Conservation (phyloP, 2,329 filamentous ascomycete genomes). For the Hortaea werneckii region DNA sequence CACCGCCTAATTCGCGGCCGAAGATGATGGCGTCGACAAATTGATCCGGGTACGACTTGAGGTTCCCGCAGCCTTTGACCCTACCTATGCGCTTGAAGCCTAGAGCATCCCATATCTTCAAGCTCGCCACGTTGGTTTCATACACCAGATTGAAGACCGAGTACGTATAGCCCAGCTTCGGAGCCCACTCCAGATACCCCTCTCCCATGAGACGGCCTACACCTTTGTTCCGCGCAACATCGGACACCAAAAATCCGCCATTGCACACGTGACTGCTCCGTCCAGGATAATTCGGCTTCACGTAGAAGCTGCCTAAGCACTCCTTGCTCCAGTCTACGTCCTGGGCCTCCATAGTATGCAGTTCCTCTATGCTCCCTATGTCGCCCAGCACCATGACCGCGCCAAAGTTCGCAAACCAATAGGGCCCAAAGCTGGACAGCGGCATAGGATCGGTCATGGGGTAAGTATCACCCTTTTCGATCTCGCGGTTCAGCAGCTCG, state of each 20-base stretch:
- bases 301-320: conserved; percentile 84
- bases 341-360: conserved; percentile 34
- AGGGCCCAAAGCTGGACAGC: conserved; percentile 63
- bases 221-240: conserved; percentile 37
- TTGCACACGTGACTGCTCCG: conserved; percentile 82
- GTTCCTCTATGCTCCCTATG: conserved; percentile 50
- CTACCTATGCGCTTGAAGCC: conserved; percentile 88
- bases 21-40: conserved; percentile 43
- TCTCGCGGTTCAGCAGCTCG: conserved; percentile 79
- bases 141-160: conserved; percentile 92
- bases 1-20: conserved; percentile 51
- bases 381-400: conserved; percentile 79
- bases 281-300: conserved; percentile 88
- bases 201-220: conserved; percentile 44
- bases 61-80: conserved; percentile 47
- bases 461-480: conserved; percentile 85
- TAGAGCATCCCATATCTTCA: conserved; percentile 82
- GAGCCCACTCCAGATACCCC: conserved; percentile 43
- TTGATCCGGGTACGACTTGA: conserved; percentile 38
- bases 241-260: conserved; percentile 43
- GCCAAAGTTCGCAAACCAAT: conserved; percentile 88
- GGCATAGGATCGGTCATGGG: conserved; percentile 72
- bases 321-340: conserved; percentile 63
- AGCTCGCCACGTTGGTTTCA: conserved; percentile 84
- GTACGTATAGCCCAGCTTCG: conserved; percentile 68